These are phyloP conservation scores for Kitagawia praeruptora DNA, from an alignment of 129 eudicot genomes.

Conservation along the genomic window DNA sequence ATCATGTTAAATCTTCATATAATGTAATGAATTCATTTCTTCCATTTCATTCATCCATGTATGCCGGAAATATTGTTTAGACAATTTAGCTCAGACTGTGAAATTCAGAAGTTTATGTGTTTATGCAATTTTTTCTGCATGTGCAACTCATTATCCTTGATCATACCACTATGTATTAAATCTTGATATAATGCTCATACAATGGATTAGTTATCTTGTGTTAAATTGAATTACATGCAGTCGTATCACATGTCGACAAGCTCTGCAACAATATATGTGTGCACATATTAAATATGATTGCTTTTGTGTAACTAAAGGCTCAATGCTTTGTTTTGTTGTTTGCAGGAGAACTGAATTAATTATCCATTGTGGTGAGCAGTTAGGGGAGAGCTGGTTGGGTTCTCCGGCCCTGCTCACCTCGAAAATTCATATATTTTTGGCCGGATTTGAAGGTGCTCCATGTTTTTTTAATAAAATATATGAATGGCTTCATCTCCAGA, in stretches of 20 bases:
- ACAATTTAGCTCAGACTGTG: too few relatives aligned
- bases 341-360: conserved; percentile 6
- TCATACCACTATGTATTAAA: too few relatives aligned
- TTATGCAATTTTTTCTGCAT: too few relatives aligned
- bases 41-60: too few relatives aligned
- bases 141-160: too few relatives aligned
- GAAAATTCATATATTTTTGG: background rate
- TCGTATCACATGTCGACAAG: too few relatives aligned
- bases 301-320: background rate
- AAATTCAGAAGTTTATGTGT: too few relatives aligned
- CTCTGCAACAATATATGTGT: background rate
- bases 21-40: background rate
- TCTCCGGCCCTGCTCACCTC: conserved; percentile 9
- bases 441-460: conserved; percentile 7
- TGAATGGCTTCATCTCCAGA: conserved; percentile 16
- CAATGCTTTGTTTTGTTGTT: background rate
- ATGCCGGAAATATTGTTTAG: too few relatives aligned
- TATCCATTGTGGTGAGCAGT: conserved; percentile 10
- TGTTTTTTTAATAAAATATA: background rate
- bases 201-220: too few relatives aligned
- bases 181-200: too few relatives aligned
- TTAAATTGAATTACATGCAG: too few relatives aligned
- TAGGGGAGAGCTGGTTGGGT: conserved; percentile 14
- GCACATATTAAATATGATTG: background rate
- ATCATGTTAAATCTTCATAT: background rate